Evolutionary conservation across 2,329 filamentous ascomycete genomes (phyloP), one percentile per base, ranked within the genome.

Genomic region (Pseudocercospora musae): DNA sequence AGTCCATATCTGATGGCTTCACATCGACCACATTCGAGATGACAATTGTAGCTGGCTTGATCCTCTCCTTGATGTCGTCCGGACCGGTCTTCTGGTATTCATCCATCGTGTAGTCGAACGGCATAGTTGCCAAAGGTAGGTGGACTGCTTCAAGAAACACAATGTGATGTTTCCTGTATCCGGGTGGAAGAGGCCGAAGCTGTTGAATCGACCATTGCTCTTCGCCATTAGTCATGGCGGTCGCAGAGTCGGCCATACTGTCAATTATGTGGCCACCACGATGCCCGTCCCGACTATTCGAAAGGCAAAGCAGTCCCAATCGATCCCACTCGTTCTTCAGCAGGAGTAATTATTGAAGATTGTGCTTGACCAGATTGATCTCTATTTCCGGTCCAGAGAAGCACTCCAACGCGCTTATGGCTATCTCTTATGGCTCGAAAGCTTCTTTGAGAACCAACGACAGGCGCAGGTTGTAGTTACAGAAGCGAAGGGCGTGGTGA

Each of bases 61-160:
- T 66, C 8, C 66, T 52, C 13, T 66, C 64, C 21, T 64, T 62
- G 10, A 68, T 62, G 18, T 68, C 59, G 29, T 73, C 55, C 10
- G 74, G 70, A 5, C 72, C 59, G 10, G 78, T 79, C 48, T 58
- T 58, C 42, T 58, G 44, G 13, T 68, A 66, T 46, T 29, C 27
- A 37, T 68, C 66, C 25, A 68, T 68, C 7, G 66, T 66, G 42
- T 64, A 62, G 3, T 62, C 59, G 37, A 68, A 68, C 0, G 64
- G 58, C 15, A 66, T 29, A 4, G 56, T 40, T 23, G 66, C 64
- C 23, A 68, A 44, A 6, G 66, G 66, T 11, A 68, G 25, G 46
- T 68, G 66, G 2, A 68, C 59, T 2, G 62, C 62, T 61, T 68
- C 66, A 0, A 68, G 57, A 21, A 68, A 68, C 13, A 66, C 66